Conservation (phyloP, 768 basidiomycete species). For the Suillus decipiens region DNA sequence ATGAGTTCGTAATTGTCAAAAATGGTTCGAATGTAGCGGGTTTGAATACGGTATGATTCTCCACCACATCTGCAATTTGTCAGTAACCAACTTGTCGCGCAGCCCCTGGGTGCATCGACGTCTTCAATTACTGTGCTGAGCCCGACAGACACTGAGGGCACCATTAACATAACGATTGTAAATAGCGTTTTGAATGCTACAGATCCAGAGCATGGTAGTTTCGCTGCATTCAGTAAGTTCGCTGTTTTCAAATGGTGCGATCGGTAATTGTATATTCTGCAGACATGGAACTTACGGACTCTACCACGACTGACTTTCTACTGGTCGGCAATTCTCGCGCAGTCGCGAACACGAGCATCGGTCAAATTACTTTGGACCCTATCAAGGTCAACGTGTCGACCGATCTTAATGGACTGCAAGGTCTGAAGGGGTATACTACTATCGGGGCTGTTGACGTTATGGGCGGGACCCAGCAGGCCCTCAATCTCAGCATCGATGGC, state of each 20-base stretch:
- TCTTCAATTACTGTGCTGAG: constrained; percentile 57
- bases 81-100: constrained; percentile 9
- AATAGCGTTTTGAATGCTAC: constrained; percentile 54
- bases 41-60: constrained; percentile 51
- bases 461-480: constrained; percentile 60
- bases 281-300: constrained; percentile 61
- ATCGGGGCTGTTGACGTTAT: constrained; percentile 65
- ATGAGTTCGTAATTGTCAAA: constrained; percentile 61
- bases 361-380: constrained; percentile 66
- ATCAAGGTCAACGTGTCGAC: constrained; percentile 74
- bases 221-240: constrained; percentile 60
- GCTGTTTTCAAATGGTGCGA: background rate
- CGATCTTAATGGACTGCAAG: constrained; percentile 57
- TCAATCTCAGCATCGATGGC: constrained; percentile 63
- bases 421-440: constrained; percentile 54
- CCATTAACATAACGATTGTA: constrained; percentile 62
- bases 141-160: constrained; percentile 57
- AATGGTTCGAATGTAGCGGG: constrained; percentile 55
- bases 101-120: constrained; percentile 67
- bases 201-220: constrained; percentile 47
- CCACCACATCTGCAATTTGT: background rate
- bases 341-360: constrained; percentile 60
- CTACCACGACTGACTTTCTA: constrained; percentile 48
- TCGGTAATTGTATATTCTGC: constrained; percentile 8
- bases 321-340: constrained; percentile 62